Conservation (phyloP, 2,329 filamentous ascomycete genomes). For the Dendryphion nanum region DNA sequence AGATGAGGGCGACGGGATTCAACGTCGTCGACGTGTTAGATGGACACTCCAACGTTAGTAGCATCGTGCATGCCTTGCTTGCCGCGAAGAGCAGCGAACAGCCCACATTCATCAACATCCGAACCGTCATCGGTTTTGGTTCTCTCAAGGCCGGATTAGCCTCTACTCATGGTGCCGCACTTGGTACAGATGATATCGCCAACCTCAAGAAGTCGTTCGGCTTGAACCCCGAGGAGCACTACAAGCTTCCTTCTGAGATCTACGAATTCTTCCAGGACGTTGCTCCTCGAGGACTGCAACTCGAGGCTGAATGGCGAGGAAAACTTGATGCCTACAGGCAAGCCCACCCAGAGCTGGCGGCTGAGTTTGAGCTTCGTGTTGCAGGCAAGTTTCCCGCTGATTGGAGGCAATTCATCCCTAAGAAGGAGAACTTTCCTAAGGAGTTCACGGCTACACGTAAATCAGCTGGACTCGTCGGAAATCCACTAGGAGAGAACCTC, state of each 20-base stretch:
- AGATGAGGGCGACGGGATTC: background rate
- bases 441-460: background rate
- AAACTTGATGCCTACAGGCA: background rate
- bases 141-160: background rate
- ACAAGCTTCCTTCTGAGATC: background rate
- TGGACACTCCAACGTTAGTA: background rate
- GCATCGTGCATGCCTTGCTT: background rate
- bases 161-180: background rate
- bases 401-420: constrained; percentile 58
- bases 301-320: background rate
- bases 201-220: background rate
- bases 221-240: background rate
- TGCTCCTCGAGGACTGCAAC: background rate
- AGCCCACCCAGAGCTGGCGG: background rate
- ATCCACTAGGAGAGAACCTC: constrained; percentile 38
- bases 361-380: constrained; percentile 40
- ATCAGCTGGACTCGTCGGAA: background rate
- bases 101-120: constrained; percentile 1
- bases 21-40: background rate
- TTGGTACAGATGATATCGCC: background rate
- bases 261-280: background rate
- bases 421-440: background rate
- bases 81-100: background rate
- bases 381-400: constrained; percentile 59
- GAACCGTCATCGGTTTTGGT: background rate